Evolutionary conservation across 2,329 filamentous ascomycete genomes (phyloP), one percentile per base, ranked within the genome.

Genomic region (Pseudocercospora fijiensis): DNA sequence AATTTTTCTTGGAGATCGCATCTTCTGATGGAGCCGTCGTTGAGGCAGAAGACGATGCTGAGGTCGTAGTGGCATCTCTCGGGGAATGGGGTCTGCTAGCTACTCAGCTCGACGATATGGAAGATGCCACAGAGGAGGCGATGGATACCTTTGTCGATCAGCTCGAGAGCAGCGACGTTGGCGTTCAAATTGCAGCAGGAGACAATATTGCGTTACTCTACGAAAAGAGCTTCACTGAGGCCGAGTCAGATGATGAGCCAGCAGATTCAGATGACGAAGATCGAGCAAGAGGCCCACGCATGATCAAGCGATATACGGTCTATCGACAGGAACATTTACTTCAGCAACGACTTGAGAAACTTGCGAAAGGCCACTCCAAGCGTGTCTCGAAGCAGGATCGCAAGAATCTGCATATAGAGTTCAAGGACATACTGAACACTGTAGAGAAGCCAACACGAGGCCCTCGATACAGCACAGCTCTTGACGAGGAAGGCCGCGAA

Each of bases 91-190:
- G 88, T 0, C 89, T 94, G 67, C 84, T 96, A 4, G 90, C 90
- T 4, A 92, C 90, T 3, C 86, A 90, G 65, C 80, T 94, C 6
- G 88, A 92, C 3, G 90, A 94, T 71, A 82, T 92, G 49, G 86
- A 90, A 69, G 84, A 85, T 16, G 83, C 87, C 65, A 91, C 89
- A 30, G 88, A 91, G 67, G 79, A 86, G 27, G 89, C 90, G 16
- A 85, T 95, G 71, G 90, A 95, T 59, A 88, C 89, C 1, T 92
- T 96, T 70, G 87, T 91, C 47, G 92, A 96, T 55, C 92, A 96
- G 76, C 88, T 96, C 18, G 88, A 93, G 64, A 92, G 90, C 74
- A 83, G 83, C 30, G 88, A 92, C 63, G 80, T 87, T 0, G 81
- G 84, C 8, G 90, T 96, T 0, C 91, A 95, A 72, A 86, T 91